Evolutionary conservation across 805 yeast genomes (phyloP).

Genomic region (Wickerhamiella domercqiae): DNA sequence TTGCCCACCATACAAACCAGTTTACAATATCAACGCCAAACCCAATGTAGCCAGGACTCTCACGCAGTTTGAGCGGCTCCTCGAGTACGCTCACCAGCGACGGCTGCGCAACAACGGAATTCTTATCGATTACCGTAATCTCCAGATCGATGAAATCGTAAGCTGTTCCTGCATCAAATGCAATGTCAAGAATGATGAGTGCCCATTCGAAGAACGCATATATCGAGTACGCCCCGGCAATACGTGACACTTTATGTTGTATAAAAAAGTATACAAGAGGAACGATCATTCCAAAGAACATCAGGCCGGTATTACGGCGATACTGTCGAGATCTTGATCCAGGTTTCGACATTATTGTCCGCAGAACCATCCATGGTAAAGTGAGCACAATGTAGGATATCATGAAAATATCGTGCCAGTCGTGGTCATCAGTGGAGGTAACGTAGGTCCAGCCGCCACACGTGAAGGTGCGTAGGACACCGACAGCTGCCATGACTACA

Average conservation of each 20-base stretch:
- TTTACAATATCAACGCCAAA: constrained; percentile 32
- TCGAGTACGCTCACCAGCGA: constrained; percentile 11
- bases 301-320: constrained; percentile 36
- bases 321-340: constrained; percentile 31
- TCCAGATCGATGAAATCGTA: constrained; percentile 53
- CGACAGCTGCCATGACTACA: constrained; percentile 30
- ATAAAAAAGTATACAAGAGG: constrained; percentile 83
- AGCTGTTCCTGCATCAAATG: constrained; percentile 68
- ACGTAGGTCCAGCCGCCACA: constrained; percentile 99
- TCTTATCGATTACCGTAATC: constrained; percentile 26
- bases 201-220: constrained; percentile 95
- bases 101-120: constrained; percentile 14
- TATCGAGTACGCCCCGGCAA: constrained; percentile 88
- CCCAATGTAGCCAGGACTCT: constrained; percentile 19
- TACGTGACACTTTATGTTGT: constrained; percentile 76
- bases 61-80: constrained; percentile 12
- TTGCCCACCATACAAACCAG: constrained; percentile 74
- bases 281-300: constrained; percentile 55
- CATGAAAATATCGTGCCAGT: constrained; percentile 92
- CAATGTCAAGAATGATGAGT: constrained; percentile 65
- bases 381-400: constrained; percentile 76
- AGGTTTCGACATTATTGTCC: constrained; percentile 36
- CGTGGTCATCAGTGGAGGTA: constrained; percentile 94
- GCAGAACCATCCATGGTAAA: constrained; percentile 72
- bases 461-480: constrained; percentile 78